A percentile compares a stretch with the other conserved stretches of the same genome.
phyloP scores from a whole-genome alignment of 441 rosid genomes.

The Codiaeum variegatum region DNA sequence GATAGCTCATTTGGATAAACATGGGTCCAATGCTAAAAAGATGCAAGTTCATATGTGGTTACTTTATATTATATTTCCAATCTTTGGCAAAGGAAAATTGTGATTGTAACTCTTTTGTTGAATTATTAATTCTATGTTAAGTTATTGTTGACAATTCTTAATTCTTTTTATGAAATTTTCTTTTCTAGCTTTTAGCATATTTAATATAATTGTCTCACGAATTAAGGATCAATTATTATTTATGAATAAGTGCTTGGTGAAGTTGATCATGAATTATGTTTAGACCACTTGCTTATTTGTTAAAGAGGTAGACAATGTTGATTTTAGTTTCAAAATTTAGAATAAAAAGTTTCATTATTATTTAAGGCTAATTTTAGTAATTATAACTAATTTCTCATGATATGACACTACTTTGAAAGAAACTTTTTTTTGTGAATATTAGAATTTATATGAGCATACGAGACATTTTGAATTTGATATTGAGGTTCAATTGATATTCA shows the following conservation, averaged over 20 bases:
- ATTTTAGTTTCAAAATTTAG: background rate
- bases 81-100: background rate
- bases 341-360: background rate
- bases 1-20: slow-evolving; percentile 65
- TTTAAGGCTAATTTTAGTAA: background rate
- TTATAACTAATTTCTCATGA: background rate
- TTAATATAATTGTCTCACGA: background rate
- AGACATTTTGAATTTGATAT: background rate
- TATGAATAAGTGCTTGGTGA: background rate
- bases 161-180: background rate
- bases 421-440: background rate
- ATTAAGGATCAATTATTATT: background rate
- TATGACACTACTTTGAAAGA: background rate
- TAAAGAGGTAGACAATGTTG: background rate
- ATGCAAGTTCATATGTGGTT: slow-evolving; percentile 55
- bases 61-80: background rate
- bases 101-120: background rate
- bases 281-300: background rate
- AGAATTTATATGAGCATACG: background rate
- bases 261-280: slow-evolving; percentile 10
- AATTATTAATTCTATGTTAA: too few relatives aligned
- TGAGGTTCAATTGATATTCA: background rate
- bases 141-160: background rate
- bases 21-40: slow-evolving; percentile 73
- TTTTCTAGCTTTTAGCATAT: background rate